These are phyloP conservation scores for Gnomoniopsis smithogilvyi DNA, from an alignment of 2,329 filamentous ascomycete species.

Conservation along the genomic window DNA sequence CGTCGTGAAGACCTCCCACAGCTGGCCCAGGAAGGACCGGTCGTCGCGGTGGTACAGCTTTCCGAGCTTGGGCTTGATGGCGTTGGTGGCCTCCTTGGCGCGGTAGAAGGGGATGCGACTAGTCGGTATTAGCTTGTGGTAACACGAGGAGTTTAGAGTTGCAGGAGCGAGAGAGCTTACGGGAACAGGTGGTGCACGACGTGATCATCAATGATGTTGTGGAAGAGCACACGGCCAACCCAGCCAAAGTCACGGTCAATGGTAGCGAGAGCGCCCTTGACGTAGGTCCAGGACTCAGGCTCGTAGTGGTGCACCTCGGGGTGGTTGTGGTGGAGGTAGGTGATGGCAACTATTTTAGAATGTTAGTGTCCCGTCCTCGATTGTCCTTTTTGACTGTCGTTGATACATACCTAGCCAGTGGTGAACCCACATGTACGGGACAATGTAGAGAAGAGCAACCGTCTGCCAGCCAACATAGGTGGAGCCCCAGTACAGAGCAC, in stretches of 20 bases:
- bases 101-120: constrained; percentile 58
- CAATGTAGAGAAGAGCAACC: constrained; percentile 55
- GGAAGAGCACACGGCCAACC: constrained; percentile 62
- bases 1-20: constrained; percentile 43
- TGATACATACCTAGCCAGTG: constrained; percentile 60
- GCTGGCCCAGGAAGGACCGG: constrained; percentile 39
- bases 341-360: constrained; percentile 58
- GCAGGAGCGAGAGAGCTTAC: constrained; percentile 29
- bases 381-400: background rate
- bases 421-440: constrained; percentile 69
- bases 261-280: constrained; percentile 59
- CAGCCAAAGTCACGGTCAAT: constrained; percentile 64
- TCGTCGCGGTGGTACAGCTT: constrained; percentile 48
- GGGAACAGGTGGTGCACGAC: constrained; percentile 63
- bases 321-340: constrained; percentile 72
- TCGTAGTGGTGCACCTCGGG: constrained; percentile 56
- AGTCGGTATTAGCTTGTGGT: background rate
- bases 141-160: background rate
- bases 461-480: constrained; percentile 54
- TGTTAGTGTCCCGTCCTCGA: constrained; percentile 1
- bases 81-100: constrained; percentile 55
- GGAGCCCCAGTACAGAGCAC: constrained; percentile 48
- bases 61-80: constrained; percentile 54
- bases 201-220: constrained; percentile 63
- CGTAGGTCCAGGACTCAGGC: constrained; percentile 57